These are phyloP conservation scores for Triticum timopheevii DNA, from an alignment of 176 grass and related monocot species.

Conservation along the genomic window DNA sequence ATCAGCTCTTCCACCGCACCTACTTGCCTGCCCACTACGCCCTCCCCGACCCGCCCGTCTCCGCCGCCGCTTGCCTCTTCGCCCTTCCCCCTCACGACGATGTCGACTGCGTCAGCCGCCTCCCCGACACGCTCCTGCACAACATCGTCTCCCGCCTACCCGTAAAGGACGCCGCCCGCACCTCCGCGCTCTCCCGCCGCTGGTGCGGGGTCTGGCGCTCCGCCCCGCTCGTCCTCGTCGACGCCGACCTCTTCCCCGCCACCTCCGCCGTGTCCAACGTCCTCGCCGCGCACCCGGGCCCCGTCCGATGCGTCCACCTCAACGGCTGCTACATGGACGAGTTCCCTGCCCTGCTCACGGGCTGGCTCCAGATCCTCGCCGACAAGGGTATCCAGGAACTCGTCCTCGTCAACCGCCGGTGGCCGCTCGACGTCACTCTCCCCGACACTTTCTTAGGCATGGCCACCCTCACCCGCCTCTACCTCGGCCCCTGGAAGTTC, in stretches of 20 bases:
- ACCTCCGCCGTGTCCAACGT: background rate
- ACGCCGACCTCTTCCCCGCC: background rate
- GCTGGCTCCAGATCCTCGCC: conserved; percentile 1
- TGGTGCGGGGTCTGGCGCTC: conserved; percentile 6
- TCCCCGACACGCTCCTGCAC: background rate
- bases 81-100: background rate
- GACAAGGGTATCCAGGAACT: background rate
- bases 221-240: background rate
- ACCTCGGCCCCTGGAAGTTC: background rate
- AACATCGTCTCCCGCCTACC: conserved; percentile 1
- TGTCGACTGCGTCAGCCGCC: background rate
- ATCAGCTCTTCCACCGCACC: background rate
- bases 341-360: background rate
- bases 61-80: background rate
- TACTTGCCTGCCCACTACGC: background rate
- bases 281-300: background rate
- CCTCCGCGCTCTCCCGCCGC: background rate
- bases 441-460: background rate
- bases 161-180: background rate
- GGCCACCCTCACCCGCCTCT: conserved; percentile 2
- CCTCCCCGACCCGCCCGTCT: background rate
- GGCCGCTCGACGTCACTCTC: background rate
- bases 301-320: background rate
- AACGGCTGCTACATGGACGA: background rate
- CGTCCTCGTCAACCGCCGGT: background rate